Evolutionary conservation across 345 rosid species (phyloP).

Genomic region (Combretum micranthum): DNA sequence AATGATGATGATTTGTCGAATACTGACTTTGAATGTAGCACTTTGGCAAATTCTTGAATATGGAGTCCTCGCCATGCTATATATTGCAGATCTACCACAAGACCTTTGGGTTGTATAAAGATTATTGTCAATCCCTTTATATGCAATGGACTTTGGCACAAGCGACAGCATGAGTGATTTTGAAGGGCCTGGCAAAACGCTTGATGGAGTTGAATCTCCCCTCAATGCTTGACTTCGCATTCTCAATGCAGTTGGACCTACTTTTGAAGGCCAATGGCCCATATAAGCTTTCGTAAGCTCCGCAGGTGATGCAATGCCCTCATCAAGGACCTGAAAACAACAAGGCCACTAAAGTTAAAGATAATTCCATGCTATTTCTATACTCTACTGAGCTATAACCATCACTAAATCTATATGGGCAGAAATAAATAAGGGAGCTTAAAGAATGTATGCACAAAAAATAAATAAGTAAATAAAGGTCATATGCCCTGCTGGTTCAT

Average conservation of each 20-base stretch:
- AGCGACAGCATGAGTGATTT: slow-evolving; percentile 44
- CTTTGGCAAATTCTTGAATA: too few relatives aligned
- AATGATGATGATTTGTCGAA: slow-evolving; percentile 1
- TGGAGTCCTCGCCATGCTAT: slow-evolving; percentile 87
- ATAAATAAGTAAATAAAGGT: background rate
- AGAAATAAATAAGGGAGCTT: too few relatives aligned
- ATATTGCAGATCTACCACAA: slow-evolving; percentile 80
- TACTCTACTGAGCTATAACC: too few relatives aligned
- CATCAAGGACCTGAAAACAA: slow-evolving; percentile 54
- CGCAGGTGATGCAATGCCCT: slow-evolving; percentile 72
- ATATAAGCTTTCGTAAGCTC: slow-evolving; percentile 97
- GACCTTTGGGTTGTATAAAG: slow-evolving; percentile 71
- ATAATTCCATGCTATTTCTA: too few relatives aligned
- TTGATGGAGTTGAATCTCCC: slow-evolving; percentile 37
- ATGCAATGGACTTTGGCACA: slow-evolving; percentile 43
- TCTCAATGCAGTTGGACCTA: slow-evolving; percentile 46
- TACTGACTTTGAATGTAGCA: slow-evolving; percentile 47
- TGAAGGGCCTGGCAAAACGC: slow-evolving; percentile 25
- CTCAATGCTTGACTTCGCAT: slow-evolving; percentile 31
- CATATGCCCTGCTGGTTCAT: too few relatives aligned
- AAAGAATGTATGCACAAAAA: too few relatives aligned
- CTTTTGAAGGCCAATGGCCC: slow-evolving; percentile 76
- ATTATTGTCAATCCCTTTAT: slow-evolving; percentile 43
- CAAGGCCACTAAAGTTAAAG: too few relatives aligned
- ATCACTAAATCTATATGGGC: too few relatives aligned